Evolutionary conservation across 257 asterid genomes (phyloP).

Genomic region (Solanum neorickii): DNA sequence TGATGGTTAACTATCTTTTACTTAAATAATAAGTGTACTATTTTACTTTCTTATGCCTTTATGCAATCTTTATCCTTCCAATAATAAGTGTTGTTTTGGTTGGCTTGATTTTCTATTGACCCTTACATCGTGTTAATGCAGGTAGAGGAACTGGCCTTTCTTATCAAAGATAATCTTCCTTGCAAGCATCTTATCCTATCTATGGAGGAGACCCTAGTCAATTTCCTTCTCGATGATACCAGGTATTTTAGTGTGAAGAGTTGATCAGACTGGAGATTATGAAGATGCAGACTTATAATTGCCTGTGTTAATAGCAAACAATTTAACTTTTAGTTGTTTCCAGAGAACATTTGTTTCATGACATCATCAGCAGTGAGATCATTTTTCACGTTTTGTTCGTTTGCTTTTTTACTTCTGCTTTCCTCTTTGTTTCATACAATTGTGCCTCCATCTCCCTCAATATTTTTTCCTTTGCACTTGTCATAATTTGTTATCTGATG

Average conservation of each 20-base stretch:
- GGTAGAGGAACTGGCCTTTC: slow-evolving; percentile 93
- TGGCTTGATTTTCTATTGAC: neutral
- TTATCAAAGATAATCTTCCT: slow-evolving; percentile 66
- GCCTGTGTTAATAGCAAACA: neutral
- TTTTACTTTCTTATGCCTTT: neutral
- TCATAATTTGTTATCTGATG: neutral
- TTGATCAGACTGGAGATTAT: neutral
- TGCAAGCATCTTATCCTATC: slow-evolving; percentile 84
- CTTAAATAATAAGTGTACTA: neutral
- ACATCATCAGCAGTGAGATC: neutral
- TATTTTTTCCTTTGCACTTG: neutral
- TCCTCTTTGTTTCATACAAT: neutral
- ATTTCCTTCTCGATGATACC: slow-evolving; percentile 56
- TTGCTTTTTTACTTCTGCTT: neutral
- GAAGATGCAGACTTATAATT: neutral
- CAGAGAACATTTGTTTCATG: neutral
- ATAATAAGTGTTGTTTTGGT: neutral
- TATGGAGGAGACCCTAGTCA: slow-evolving; percentile 57
- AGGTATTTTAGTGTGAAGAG: slow-evolving; percentile 27
- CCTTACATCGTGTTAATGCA: slow-evolving; percentile 9
- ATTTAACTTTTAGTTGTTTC: neutral
- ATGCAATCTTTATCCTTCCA: neutral
- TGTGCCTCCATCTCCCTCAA: neutral
- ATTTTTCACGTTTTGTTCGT: neutral
- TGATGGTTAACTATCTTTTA: neutral